Base-by-base conservation (phyloP, 768 basidiomycete genomes). In the Lyophyllum semitale region DNA sequence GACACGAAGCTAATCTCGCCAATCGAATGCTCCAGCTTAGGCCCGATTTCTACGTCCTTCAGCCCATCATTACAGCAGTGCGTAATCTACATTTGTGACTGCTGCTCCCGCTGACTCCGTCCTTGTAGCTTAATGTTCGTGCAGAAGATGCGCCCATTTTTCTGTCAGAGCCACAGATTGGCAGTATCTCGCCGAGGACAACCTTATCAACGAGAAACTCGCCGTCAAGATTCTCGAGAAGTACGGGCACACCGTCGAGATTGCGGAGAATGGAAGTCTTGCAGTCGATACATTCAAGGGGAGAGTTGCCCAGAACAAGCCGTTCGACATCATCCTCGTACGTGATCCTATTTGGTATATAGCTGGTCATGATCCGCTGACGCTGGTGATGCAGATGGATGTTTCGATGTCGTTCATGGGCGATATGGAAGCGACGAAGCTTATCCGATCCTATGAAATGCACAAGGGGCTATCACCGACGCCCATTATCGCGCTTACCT, bases 381-480 rank as follows among this genome's bases (percentile, higher is more conserved):
- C n/a, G 38, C 48, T 54, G 25, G 2, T 42, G 13, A 48, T 48
- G 15, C 57, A 96, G 91, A 98, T 98, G 96, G 95, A 98, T 64
- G 89, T 97, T 12, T 97, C 95, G 11, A 95, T 96, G 93, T 93
- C 95, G 6, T 89, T 95, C 72, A 98, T 98, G 93, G 95, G 95
- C 47, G 95, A 95, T 59, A 93, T 96, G 87, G 95, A 99, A 71
- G 93, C 96, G 1, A 99, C 97, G 0, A 88, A 94, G 60, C 77
- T 93, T 54, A 97, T 98, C 58, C 85, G 96, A 48, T 81, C 84
- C 32, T 93, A 87, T 66, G 96, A 98, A 74, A 74, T 80, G 67
- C 80, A 87, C 15, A 48, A 56, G 3, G 79, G 84, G 7, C 75
- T 93, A 27, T 67, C 83, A 13, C 81, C 86, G 2, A 93, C 86